phyloP scores from a whole-genome alignment of 768 basidiomycete genomes.

The Trametes cubensis region DNA sequence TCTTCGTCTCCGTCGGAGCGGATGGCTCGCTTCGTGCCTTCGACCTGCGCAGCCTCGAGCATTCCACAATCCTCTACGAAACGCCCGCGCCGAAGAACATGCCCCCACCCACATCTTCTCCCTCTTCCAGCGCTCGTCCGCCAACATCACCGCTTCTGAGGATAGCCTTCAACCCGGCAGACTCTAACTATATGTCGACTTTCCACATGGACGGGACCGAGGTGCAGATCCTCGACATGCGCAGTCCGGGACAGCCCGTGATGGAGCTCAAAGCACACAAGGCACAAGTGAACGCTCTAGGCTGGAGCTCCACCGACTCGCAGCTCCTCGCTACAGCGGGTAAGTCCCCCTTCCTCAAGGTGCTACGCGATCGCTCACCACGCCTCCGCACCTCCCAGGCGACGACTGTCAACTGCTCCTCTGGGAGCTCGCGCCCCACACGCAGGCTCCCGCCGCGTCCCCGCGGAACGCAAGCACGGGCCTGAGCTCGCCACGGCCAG shows the following conservation, averaged over 20 bases:
- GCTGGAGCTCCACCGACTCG: constrained; percentile 86
- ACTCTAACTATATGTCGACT: constrained; percentile 95
- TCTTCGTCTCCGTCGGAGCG: constrained; percentile 97
- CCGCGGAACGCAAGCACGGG: constrained; percentile 72
- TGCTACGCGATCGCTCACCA: constrained; percentile 10
- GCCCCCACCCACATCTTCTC: constrained; percentile 57
- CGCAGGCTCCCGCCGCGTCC: constrained; percentile 59
- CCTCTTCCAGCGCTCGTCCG: constrained; percentile 64
- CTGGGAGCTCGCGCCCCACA: constrained; percentile 81
- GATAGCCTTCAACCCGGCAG: constrained; percentile 88
- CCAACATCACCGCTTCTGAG: constrained; percentile 81
- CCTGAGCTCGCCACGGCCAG: constrained; percentile 79
- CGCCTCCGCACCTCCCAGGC: constrained; percentile 47
- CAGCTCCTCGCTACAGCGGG: constrained; percentile 88
- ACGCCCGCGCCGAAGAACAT: constrained; percentile 78
- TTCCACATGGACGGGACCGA: constrained; percentile 93
- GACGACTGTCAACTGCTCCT: constrained; percentile 94
- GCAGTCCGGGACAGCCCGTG: constrained; percentile 93
- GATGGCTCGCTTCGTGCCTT: constrained; percentile 97
- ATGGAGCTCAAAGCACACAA: constrained; percentile 88
- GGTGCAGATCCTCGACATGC: constrained; percentile 94
- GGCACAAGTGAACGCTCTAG: constrained; percentile 80
- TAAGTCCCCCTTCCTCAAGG: constrained; percentile 38
- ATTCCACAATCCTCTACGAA: constrained; percentile 98
- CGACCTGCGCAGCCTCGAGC: constrained; percentile 93